A percentile compares a stretch with the other conserved stretches of the same genome.
Evolutionary conservation across 1,284 basidiomycete genomes (phyloP).

Genomic region (Kwoniella shivajii): DNA sequence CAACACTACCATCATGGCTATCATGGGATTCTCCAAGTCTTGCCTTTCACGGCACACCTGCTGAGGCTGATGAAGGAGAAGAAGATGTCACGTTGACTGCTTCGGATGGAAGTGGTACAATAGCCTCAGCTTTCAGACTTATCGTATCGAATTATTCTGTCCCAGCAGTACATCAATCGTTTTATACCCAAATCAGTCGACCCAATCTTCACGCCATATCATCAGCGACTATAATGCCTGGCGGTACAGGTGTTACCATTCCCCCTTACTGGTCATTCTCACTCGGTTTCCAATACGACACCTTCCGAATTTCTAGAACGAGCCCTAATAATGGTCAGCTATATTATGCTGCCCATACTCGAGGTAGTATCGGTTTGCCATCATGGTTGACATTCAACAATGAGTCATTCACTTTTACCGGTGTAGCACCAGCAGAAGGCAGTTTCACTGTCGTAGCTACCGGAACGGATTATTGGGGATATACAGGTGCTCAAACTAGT

Average conservation of each 20-base stretch:
- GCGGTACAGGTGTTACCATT: constrained; percentile 49
- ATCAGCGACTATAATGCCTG: constrained; percentile 46
- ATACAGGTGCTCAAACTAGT: constrained; percentile 51
- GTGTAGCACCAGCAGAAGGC: constrained; percentile 56
- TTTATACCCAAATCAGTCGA: constrained; percentile 52
- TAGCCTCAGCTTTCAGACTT: constrained; percentile 43
- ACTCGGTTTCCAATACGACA: constrained; percentile 57
- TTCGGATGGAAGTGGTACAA: constrained; percentile 36
- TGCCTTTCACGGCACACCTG: constrained; percentile 47
- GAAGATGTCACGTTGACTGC: constrained; percentile 41
- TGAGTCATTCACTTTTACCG: constrained; percentile 59
- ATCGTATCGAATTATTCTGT: constrained; percentile 50
- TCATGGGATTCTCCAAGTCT: constrained; percentile 37
- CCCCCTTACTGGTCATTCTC: constrained; percentile 59
- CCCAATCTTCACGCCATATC: constrained; percentile 40
- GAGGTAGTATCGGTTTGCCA: constrained; percentile 54
- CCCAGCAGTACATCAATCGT: constrained; percentile 46
- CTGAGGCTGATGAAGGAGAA: constrained; percentile 39
- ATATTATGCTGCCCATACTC: constrained; percentile 55
- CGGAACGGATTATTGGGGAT: constrained; percentile 54
- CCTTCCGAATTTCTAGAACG: constrained; percentile 50
- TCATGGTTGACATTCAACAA: constrained; percentile 59
- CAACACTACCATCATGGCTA: constrained; percentile 58
- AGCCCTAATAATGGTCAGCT: constrained; percentile 46
- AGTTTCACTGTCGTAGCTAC: constrained; percentile 50